A percentile compares a stretch with the other conserved stretches of the same genome.
These are phyloP conservation scores for Capsicum pubescens DNA, from an alignment of 257 asterid genomes.

Conservation along the genomic window DNA sequence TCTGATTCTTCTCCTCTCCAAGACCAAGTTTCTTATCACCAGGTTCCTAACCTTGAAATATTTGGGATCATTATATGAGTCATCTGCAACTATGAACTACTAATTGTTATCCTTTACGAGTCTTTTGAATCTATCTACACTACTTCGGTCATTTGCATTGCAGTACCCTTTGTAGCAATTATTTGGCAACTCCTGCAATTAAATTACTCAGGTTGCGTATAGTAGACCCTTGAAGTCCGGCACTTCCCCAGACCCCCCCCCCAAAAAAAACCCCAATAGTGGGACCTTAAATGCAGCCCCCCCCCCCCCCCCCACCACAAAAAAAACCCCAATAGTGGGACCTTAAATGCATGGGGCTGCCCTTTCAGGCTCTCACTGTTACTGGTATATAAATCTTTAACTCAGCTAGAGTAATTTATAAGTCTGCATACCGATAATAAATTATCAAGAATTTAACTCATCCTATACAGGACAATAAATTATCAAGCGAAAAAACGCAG, in stretches of 20 bases:
- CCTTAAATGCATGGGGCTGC: too few relatives aligned
- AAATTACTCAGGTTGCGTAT: neutral
- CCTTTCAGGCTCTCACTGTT: too few relatives aligned
- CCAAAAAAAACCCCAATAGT: too few relatives aligned
- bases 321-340: too few relatives aligned
- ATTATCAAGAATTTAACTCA: neutral
- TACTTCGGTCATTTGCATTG: neutral
- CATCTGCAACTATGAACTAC: neutral
- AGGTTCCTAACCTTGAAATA: neutral
- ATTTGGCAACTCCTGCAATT: neutral
- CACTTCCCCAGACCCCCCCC: too few relatives aligned
- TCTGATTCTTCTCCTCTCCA: neutral
- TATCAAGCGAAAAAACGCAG: neutral
- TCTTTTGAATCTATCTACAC: neutral
- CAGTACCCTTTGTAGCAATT: neutral
- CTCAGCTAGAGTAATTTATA: neutral
- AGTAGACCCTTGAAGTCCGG: too few relatives aligned
- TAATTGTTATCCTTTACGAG: neutral
- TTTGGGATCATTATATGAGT: neutral
- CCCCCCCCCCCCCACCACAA: too few relatives aligned
- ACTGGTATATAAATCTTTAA: neutral
- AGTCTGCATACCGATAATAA: neutral
- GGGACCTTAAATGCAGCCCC: too few relatives aligned
- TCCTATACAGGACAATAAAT: neutral
- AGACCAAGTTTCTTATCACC: neutral